These are phyloP conservation scores for Fagopyrum tataricum DNA, from an alignment of 148 eudicot genomes.

Conservation along the genomic window DNA sequence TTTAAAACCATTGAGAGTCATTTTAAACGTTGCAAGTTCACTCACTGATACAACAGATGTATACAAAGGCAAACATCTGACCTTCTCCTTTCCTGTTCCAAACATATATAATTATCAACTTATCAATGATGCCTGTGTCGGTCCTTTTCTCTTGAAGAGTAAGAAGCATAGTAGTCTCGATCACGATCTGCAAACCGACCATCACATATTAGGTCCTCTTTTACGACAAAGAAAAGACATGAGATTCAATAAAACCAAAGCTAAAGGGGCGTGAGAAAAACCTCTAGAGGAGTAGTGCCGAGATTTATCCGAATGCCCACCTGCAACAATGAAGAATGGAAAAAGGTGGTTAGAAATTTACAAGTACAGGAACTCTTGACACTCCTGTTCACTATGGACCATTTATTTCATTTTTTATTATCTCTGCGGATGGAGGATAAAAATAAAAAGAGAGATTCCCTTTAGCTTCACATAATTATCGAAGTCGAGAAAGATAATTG, in stretches of 20 bases:
- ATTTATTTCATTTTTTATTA: no score
- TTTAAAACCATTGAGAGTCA: background rate
- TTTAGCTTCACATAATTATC: no score
- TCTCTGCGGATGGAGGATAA: no score
- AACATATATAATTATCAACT: background rate
- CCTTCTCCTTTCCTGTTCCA: conserved; percentile 1
- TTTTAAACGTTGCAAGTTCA: background rate
- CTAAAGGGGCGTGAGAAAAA: conserved; percentile 18
- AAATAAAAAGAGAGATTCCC: no score
- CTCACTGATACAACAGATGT: background rate
- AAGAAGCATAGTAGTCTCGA: conserved; percentile 46
- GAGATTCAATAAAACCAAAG: background rate
- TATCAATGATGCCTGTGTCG: conserved; percentile 60
- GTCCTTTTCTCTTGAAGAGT: conserved; percentile 69
- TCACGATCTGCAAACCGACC: conserved; percentile 30
- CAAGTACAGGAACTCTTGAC: background rate
- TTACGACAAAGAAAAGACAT: background rate
- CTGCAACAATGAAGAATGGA: conserved; percentile 28
- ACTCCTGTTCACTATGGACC: background rate
- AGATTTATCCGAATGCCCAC: conserved; percentile 51
- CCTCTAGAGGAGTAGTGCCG: conserved; percentile 84
- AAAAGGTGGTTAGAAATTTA: background rate
- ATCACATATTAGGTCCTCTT: background rate
- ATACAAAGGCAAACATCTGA: conserved; percentile 2
- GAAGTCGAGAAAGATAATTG: no score